These are phyloP conservation scores for Entomortierella beljakovae DNA, from an alignment of 192 early-diverging fungal genomes.

Conservation along the genomic window DNA sequence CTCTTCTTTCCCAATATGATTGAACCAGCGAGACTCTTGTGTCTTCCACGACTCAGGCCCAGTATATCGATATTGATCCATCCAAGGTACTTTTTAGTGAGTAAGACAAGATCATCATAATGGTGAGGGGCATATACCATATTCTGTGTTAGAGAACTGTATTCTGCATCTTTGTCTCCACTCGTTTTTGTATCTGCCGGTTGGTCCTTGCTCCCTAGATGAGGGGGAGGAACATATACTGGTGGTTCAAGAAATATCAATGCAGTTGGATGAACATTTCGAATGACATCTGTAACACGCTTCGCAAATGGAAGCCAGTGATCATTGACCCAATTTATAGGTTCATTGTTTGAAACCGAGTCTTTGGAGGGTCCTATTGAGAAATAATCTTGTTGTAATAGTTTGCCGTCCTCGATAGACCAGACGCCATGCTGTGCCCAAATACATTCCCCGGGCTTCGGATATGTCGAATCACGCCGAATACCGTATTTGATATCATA, in stretches of 20 bases:
- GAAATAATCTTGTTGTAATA: slow-evolving; percentile 61
- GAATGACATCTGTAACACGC: slow-evolving; percentile 43
- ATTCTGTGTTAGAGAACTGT: slow-evolving; percentile 4
- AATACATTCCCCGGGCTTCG: slow-evolving; percentile 55
- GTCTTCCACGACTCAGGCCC: slow-evolving; percentile 62
- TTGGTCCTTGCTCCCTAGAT: slow-evolving; percentile 12
- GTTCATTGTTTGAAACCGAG: background rate
- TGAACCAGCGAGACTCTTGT: slow-evolving; percentile 50
- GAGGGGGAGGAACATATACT: slow-evolving; percentile 57
- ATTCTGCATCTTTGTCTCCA: background rate
- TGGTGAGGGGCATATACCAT: slow-evolving; percentile 68
- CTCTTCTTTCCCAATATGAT: slow-evolving; percentile 28
- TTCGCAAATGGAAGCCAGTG: slow-evolving; percentile 60
- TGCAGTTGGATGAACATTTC: slow-evolving; percentile 52
- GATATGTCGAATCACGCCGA: slow-evolving; percentile 42
- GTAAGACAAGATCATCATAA: slow-evolving; percentile 67
- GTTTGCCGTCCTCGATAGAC: slow-evolving; percentile 27
- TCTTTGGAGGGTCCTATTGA: slow-evolving; percentile 31
- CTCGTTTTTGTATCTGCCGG: background rate
- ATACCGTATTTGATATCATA: slow-evolving; percentile 47
- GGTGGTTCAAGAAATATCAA: slow-evolving; percentile 66
- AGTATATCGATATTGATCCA: slow-evolving; percentile 68
- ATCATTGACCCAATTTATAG: slow-evolving; percentile 22
- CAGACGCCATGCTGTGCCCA: slow-evolving; percentile 68
- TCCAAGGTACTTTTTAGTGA: slow-evolving; percentile 58